Evolutionary conservation across 768 basidiomycete genomes (phyloP), one percentile per base, ranked within the genome.

Genomic region (Calocera cornea): DNA sequence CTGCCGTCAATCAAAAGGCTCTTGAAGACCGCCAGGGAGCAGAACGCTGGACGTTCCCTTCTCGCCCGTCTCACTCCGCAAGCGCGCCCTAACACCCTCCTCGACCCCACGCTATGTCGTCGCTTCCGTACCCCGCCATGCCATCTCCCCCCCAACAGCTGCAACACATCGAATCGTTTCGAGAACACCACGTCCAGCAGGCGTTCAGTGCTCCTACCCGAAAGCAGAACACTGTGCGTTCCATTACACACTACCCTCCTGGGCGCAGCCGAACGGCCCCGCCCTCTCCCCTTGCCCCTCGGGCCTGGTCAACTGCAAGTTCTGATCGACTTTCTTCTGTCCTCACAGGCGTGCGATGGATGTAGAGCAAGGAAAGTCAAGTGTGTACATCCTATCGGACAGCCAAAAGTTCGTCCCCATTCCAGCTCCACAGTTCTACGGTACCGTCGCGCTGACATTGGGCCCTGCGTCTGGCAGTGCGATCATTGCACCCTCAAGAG

Each of bases 361-460:
- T 60, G 54, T 33, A 27, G 54, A 22, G 54, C 54, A 19, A 60
- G 54, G 22, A 60, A 60, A 60, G 54, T 60, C 16, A 60, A 60
- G 54, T 60, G 54, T 22, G 54, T 60, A 5, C 54, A 60, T 60
- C 54, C 54, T 60, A 60, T 60, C 2, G 54, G 54, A 31, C 54
- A 60, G 22, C 54, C 54, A 60, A 60, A 60, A 60, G 54, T 60
- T 60, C 54, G 54, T 60, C 54, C 31, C 54, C 54, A 33, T 60
- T 60, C 54, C 31, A 29, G 10, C 54, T 19, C 24, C 54, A 60
- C 54, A 60, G 54, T 60, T 60, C 54, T 60, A 60, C 54, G 54
- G 54, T 29, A 33, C 54, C 54, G 54, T 60, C 27, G 54, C 31
- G 54, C 54, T 60, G 19, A 60, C 54, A 60, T 10, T 22, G 54